Conservation (phyloP, 371 early-diverging fungal species). For the Blyttiomyces sp. region DNA sequence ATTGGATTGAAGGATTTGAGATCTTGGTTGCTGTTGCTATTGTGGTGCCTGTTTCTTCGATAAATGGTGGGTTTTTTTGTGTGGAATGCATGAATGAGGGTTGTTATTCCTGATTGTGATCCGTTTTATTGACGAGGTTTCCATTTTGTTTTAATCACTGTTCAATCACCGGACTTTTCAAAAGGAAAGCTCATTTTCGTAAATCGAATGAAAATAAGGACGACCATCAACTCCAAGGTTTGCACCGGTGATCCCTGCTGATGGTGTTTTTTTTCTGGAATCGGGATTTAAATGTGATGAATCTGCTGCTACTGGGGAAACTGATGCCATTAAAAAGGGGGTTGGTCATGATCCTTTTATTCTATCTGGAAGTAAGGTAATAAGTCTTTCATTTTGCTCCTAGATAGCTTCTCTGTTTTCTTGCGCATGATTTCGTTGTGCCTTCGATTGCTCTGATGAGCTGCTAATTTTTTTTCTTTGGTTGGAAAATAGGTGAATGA, state of each 20-base stretch:
- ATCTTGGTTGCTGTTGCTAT: conserved; percentile 73
- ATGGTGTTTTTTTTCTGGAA: conserved; percentile 32
- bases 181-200: conserved; percentile 77
- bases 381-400: conserved; percentile 48
- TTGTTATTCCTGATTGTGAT: background rate
- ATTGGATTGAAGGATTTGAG: conserved; percentile 62
- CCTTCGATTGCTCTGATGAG: too few relatives aligned
- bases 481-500: conserved; percentile 79
- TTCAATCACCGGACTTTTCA: conserved; percentile 37
- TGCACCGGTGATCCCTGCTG: conserved; percentile 78
- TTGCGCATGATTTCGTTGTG: too few relatives aligned
- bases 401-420: conserved; percentile 75
- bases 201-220: conserved; percentile 89
- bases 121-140: too few relatives aligned
- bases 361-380: conserved; percentile 67
- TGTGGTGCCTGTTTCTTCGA: conserved; percentile 66
- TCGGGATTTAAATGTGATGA: conserved; percentile 42
- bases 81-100: too few relatives aligned
- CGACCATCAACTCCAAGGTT: conserved; percentile 52
- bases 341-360: conserved; percentile 48
- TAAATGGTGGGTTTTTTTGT: conserved; percentile 65
- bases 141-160: background rate
- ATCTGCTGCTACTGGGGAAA: conserved; percentile 77
- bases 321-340: conserved; percentile 62
- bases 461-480: too few relatives aligned